Evolutionary conservation across 129 eudicot species (phyloP), one percentile per base, ranked within the genome.

Genomic region (Helichrysum umbraculigerum): DNA sequence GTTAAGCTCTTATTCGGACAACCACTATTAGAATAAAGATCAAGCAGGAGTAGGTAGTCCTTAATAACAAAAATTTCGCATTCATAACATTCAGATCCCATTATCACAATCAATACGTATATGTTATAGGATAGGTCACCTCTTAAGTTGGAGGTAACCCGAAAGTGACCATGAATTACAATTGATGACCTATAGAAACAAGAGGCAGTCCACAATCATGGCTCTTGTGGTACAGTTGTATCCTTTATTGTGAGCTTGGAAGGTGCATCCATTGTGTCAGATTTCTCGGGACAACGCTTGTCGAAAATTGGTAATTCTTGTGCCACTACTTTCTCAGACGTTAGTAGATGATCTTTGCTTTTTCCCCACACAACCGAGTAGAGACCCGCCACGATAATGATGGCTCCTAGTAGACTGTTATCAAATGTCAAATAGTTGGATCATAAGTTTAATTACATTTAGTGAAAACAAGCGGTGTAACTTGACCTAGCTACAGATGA

Each of bases 331-430:
- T 87, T 86, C 32, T 81, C 88, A 5, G 47, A 39, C 16, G 75
- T 34, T 37, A 80, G 30, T 1, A 71, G 79, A 60, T 83, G 77
- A 71, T 94, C 97, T 74, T 89, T 94, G 84, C 93, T 84, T 83
- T 94, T 94, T 1, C 98, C 98, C 98, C 98, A 91, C 52, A 91
- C 97, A 63, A 94, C 99, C 0, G 92, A 84, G 85, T 94, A 91
- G 42, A 94, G 96, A 12, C 99, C 99, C 58, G 86, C 39, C 42
- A 91, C 97, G 69, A 91, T 91, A 66, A 91, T 85, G 15, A 81
- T 29, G 50, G 97, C 96, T 77, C 98, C 98, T 61, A 94, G 67
- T 72, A 94, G 71, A 79, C 98, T 94, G 96, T 34, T 28, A 57
- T 47, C 58, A 61, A 29, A 74, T 65, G 52, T 66, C 62, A 64